These are phyloP conservation scores for Entomortierella beljakovae DNA, from an alignment of 192 early-diverging fungal species.

Conservation along the genomic window DNA sequence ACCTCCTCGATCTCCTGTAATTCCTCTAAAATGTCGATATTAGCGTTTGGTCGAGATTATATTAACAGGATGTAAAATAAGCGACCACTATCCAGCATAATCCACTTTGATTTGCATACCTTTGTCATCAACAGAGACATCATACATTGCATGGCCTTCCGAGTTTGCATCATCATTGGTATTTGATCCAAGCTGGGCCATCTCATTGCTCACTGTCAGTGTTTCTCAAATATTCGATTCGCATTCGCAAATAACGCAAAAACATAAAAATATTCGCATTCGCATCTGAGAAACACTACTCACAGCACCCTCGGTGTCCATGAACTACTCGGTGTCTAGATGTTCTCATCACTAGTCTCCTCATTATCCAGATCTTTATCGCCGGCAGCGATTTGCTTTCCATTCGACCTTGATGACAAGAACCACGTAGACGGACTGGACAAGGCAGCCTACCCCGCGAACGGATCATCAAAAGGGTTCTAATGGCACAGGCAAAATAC, in stretches of 20 bases:
- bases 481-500: conserved; percentile 8
- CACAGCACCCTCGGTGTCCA: conserved; percentile 13
- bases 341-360: no score
- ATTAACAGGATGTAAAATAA: no score
- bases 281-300: no score
- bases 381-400: conserved; percentile 9
- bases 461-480: conserved; percentile 14
- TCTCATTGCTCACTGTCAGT: conserved; percentile 16
- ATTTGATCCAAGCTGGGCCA: conserved; percentile 16
- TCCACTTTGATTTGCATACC: conserved; percentile 17
- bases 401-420: conserved; percentile 5
- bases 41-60: background rate
- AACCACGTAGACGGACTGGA: conserved; percentile 17
- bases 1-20: conserved; percentile 28
- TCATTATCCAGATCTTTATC: no score
- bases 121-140: conserved; percentile 2
- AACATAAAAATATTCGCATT: no score
- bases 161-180: conserved; percentile 16
- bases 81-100: conserved; percentile 5
- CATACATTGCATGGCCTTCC: conserved; percentile 2
- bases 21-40: conserved; percentile 20
- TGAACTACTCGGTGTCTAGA: conserved; percentile 3
- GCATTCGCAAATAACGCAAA: no score
- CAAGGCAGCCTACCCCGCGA: background rate
- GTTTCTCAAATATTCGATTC: no score